Base-by-base conservation (phyloP, 768 basidiomycete species). In the Plicaturopsis crispa region DNA sequence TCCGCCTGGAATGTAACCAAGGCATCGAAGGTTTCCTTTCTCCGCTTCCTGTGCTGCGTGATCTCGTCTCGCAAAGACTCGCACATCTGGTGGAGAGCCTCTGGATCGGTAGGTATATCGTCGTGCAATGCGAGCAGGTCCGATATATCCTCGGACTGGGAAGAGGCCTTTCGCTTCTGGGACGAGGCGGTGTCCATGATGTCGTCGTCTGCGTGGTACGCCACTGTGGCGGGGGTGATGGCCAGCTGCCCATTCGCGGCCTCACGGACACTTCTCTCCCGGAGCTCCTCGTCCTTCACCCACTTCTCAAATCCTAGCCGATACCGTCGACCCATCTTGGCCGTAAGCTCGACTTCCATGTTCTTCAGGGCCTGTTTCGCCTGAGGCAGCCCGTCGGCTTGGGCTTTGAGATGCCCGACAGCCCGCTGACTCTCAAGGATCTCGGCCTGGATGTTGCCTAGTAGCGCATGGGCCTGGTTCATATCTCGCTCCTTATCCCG, bases 221-320 rank as follows among this genome's bases (percentile, higher is more conserved):
- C 56, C 18, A 70, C 55, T 10, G 70, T 72, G 14, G 63, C 60
- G 32, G 62, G 60, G 13, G 67, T 71, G 33, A 70, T 59, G 10
- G 60, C 58, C 39, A 80, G 59, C 35, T 74, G 65, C 4, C 84
- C 84, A 36, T 71, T 70, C 1, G 75, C 72, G 2, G 67, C 75
- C 28, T 76, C 76, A 34, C 81, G 73, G 46, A 88, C 78, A 2
- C 59, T 57, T 43, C 67, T 74, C 61, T 94, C 90, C 19, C 92
- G 72, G 23, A 64, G 65, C 53, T 88, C 84, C 62, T 97, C 88
- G 40, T 84, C 84, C 47, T 80, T 80, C 16, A 86, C 62, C 92
- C 94, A 98, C 49, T 85, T 87, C 56, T 94, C 89, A 82, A 85
- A 97, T 2, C 92, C 94, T 18, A 84, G 53, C 35, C 86, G 73